Evolutionary conservation across 371 early-diverging fungal species (phyloP).

Genomic region (Entomophthora muscae): DNA sequence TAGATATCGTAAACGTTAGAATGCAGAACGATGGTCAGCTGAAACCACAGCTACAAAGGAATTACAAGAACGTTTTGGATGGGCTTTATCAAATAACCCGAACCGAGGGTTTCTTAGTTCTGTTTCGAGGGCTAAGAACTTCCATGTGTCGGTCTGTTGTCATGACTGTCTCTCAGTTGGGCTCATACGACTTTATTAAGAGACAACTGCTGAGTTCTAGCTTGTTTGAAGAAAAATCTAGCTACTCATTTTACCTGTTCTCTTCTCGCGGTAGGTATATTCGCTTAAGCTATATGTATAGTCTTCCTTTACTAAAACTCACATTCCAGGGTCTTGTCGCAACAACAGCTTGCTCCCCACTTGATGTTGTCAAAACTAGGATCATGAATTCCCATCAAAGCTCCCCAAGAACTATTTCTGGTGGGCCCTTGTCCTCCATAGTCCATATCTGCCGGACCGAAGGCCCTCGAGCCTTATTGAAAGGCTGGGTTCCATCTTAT

Average conservation of each 20-base stretch:
- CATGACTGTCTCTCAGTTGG: conserved; percentile 60
- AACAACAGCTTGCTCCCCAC: conserved; percentile 69
- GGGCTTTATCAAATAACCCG: conserved; percentile 41
- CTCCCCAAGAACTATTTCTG: neutral
- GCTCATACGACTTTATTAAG: conserved; percentile 55
- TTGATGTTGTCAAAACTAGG: conserved; percentile 82
- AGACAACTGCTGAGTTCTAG: conserved; percentile 30
- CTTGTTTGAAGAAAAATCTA: conserved; percentile 40
- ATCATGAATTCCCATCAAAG: conserved; percentile 32
- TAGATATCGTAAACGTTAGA: conserved; percentile 66
- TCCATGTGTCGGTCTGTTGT: conserved; percentile 56
- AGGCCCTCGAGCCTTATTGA: conserved; percentile 61
- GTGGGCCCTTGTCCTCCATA: neutral
- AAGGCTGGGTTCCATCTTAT: conserved; percentile 77
- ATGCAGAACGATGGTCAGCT: conserved; percentile 73
- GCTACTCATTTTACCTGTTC: conserved; percentile 58
- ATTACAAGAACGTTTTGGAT: conserved; percentile 60
- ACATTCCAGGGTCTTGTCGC: conserved; percentile 56
- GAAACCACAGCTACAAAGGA: conserved; percentile 35
- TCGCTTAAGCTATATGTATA: neutral
- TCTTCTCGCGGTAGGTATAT: conserved; percentile 41
- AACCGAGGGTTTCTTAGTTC: conserved; percentile 40
- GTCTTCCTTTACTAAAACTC: neutral
- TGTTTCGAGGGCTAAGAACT: conserved; percentile 55
- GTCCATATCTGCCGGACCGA: conserved; percentile 22